Evolutionary conservation across 1,284 basidiomycete genomes (phyloP).

Genomic region (Ganoderma lingzhi): DNA sequence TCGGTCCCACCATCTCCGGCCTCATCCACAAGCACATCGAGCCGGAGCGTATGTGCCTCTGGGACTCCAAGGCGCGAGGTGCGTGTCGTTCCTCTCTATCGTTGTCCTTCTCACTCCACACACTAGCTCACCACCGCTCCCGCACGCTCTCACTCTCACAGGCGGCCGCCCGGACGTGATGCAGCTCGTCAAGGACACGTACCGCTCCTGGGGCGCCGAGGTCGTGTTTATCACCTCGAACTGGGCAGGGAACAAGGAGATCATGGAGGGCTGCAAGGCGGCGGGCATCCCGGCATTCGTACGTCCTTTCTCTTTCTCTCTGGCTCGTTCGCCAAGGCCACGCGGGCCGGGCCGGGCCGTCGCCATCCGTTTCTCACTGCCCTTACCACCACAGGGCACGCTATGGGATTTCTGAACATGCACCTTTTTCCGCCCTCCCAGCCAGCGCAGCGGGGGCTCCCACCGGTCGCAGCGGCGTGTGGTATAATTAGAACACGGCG

Average conservation of each 20-base stretch:
- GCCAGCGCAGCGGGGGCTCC: neutral
- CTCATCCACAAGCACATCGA: conserved; percentile 62
- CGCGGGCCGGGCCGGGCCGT: conserved; percentile 37
- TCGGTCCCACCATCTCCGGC: conserved; percentile 51
- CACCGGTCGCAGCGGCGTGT: neutral
- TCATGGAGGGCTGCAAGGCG: conserved; percentile 74
- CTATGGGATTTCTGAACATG: conserved; percentile 52
- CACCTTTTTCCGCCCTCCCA: neutral
- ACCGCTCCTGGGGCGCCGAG: conserved; percentile 53
- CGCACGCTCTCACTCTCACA: conserved; percentile 22
- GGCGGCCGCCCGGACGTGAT: conserved; percentile 53
- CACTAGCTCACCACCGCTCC: conserved; percentile 7
- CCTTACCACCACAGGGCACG: conserved; percentile 43
- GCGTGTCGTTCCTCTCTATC: conserved; percentile 23
- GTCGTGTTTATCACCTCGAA: conserved; percentile 76
- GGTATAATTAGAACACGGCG: neutral
- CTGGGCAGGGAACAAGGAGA: conserved; percentile 66
- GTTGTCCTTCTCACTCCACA: neutral
- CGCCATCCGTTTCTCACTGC: conserved; percentile 14
- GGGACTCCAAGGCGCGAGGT: conserved; percentile 71
- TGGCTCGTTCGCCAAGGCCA: neutral
- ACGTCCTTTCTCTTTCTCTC: conserved; percentile 28
- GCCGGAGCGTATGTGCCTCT: conserved; percentile 63
- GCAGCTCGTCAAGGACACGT: conserved; percentile 49
- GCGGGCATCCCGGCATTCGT: conserved; percentile 70